These are phyloP conservation scores for Calendula officinalis DNA, from an alignment of 129 eudicot species.

Conservation along the genomic window DNA sequence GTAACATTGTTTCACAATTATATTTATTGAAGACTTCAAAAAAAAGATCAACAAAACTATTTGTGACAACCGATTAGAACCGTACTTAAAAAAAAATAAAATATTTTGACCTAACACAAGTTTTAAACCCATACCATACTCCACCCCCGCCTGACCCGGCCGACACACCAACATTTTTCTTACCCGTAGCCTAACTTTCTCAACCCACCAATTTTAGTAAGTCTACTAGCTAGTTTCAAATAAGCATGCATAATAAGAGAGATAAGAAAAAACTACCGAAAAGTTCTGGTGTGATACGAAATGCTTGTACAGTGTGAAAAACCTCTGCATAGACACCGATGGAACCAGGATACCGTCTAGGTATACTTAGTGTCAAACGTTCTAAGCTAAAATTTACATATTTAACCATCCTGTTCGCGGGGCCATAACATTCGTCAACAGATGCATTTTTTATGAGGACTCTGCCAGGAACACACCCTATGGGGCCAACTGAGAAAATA, in stretches of 20 bases:
- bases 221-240: too few species aligned
- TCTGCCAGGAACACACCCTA: constrained; percentile 83
- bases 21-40: too few species aligned
- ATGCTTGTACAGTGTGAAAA: constrained; percentile 31
- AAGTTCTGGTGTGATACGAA: constrained; percentile 37
- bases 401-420: constrained; percentile 53
- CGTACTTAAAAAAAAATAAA: too few species aligned
- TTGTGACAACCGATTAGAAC: too few species aligned
- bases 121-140: too few species aligned
- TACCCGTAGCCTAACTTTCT: too few species aligned
- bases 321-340: constrained; percentile 54
- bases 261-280: constrained; percentile 39
- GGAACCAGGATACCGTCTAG: constrained; percentile 43
- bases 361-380: constrained; percentile 33
- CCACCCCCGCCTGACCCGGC: too few species aligned
- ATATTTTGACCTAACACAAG: too few species aligned
- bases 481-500: constrained; percentile 54
- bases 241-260: neutral
- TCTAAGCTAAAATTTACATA: constrained; percentile 51
- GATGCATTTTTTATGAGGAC: constrained; percentile 47
- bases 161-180: too few species aligned
- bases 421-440: constrained; percentile 31
- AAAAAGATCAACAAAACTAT: too few species aligned
- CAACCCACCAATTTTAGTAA: too few species aligned
- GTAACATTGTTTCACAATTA: too few species aligned